These are phyloP conservation scores for Globisporangium solare DNA, from an alignment of 352 stramenopile species.

Conservation along the genomic window DNA sequence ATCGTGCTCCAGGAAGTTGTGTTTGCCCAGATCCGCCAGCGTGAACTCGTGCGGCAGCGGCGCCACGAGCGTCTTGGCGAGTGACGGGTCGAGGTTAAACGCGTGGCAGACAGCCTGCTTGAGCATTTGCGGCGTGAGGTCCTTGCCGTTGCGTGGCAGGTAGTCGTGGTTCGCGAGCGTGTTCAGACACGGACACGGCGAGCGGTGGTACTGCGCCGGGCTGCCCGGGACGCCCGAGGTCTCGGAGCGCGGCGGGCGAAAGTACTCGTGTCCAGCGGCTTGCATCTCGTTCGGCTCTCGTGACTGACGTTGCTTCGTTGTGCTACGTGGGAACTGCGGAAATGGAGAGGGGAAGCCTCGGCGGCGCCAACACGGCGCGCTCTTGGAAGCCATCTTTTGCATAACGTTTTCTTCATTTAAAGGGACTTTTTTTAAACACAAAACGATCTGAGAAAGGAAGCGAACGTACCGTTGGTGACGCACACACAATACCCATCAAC, in stretches of 20 bases:
- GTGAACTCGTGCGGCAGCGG: conserved; percentile 33
- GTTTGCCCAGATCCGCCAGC: conserved; percentile 40
- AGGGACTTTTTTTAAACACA: too few relatives aligned
- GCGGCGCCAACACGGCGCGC: too few relatives aligned
- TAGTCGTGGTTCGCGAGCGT: conserved; percentile 62
- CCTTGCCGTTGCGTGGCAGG: conserved; percentile 48
- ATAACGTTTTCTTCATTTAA: too few relatives aligned
- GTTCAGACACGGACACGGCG: conserved; percentile 65
- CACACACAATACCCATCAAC: too few relatives aligned
- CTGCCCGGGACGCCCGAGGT: conserved; percentile 46
- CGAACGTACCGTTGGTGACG: too few relatives aligned
- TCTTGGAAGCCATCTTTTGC: too few relatives aligned
- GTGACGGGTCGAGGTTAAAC: conserved; percentile 34
- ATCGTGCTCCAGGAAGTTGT: conserved; percentile 67
- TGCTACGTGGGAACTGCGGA: too few relatives aligned
- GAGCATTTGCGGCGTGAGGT: conserved; percentile 33
- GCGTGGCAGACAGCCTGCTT: conserved; percentile 31
- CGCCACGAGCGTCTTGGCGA: conserved; percentile 30
- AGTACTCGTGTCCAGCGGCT: conserved; percentile 20
- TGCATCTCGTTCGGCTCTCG: not conserved
- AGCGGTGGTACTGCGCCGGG: conserved; percentile 33
- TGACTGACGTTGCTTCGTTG: not conserved
- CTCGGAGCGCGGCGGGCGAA: conserved; percentile 26
- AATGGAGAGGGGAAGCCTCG: too few relatives aligned
- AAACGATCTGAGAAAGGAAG: too few relatives aligned